Evolutionary conservation across 2,329 filamentous ascomycete genomes (phyloP), one percentile per base, ranked within the genome.

Genomic region (Sporothrix schenckii): DNA sequence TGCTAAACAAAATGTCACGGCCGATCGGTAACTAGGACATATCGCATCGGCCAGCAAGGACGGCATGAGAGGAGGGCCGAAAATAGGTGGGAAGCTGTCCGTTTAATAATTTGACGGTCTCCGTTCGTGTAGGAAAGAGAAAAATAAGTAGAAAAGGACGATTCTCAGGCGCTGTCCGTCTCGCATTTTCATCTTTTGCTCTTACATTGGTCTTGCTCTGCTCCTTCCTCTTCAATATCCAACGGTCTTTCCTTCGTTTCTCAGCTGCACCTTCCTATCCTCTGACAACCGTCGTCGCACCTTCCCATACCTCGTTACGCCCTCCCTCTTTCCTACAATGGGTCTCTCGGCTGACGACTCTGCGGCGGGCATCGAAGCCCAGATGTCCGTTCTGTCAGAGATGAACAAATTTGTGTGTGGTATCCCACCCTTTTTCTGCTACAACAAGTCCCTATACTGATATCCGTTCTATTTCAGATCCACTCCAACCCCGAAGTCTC

Each of bases 401-500:
- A 24, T 69, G 21, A 71, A 69, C 53, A 60, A 9, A 3, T 69
- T 53, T 34, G 70, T 71, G 44, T 7, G 65, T 66, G 6, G 65
- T 66, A 16, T 16, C 16, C 19, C 24, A 24, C 39, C 16, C 3
- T 1, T 39, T 56, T 56, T 2, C 13, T 21, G 16, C 24, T 14
- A 68, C 27, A 50, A 16, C 30, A 16, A 21, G 39, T 9, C 5
- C 16, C 39, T 6, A 16, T n/a, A 9, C 10, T 49, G 24, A 41
- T 47, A 63, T 27, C 34, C 47, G 7, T 30, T 4, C n/a, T 10
- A 19, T 47, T 10, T 3, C 66, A 76, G 71, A 76, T 82, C 14
- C 80, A 81, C 66, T 70, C 73, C 4, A 77, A 86, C 68, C 85
- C 85, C 0, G 85, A 87, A 74, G 76, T 84, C 0, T 81, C 79